Base-by-base conservation (phyloP, 2,329 filamentous ascomycete species). In the Exophiala bonariae region DNA sequence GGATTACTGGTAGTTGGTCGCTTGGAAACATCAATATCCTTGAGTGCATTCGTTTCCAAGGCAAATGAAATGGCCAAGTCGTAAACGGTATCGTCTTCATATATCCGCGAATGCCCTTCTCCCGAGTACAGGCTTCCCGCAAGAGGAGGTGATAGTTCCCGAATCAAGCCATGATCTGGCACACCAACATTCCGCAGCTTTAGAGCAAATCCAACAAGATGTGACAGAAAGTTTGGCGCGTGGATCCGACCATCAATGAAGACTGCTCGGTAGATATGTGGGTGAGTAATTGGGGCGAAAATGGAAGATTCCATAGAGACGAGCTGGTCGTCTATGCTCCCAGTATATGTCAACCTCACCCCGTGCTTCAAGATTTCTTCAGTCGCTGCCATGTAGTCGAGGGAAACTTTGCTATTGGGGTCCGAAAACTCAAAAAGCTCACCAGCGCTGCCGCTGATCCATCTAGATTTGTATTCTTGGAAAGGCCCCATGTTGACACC, bases 291-390 rank as follows among this genome's bases (percentile, higher is more conserved):
- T 0, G 87, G 87, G 0, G 89, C 86, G 67, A 95, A 95, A 0
- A 93, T 82, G 13, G 92, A 90, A 2, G 91, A 96, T 82, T 96
- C 92, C 63, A 99, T 75, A 3, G 91, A 92, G 11, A 99, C 91
- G 2, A 99, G 76, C 67, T 99, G 93, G 66, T 99, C 93, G 65
- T 99, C 93, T 41, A 99, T 95, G 66, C 91, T 96, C 44, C 92
- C 92, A 49, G 95, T 79, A 64, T 91, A 96, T 0, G 90, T 87
- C 39, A 97, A 81, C 32, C 89, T 82, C 11, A 88, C 88, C 10
- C 91, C 90, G 59, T 89, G 86, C 13, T 84, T 79, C 5, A 99
- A 73, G 2, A 86, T 85, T 8, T 80, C 80, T 60, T 86, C 83
- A 3, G 97, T 71, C 0, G 90, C 83, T 20, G 82, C 75, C 59